These are phyloP conservation scores for Trichoderma breve DNA, from an alignment of 2,329 filamentous ascomycete species.

Conservation along the genomic window DNA sequence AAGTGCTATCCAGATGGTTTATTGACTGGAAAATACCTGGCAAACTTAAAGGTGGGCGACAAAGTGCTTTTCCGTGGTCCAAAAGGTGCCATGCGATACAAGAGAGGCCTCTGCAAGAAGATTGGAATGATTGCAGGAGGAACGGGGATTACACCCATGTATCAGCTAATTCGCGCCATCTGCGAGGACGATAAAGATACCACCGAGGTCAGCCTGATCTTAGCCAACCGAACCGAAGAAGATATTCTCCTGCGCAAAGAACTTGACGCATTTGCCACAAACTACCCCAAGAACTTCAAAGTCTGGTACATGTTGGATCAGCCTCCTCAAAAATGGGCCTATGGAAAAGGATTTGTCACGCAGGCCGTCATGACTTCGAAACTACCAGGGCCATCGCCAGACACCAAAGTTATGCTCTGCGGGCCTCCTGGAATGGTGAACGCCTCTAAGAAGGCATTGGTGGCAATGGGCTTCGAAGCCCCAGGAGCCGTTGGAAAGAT, in stretches of 20 bases:
- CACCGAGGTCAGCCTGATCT: constrained; percentile 56
- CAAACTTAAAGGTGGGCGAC: constrained; percentile 47
- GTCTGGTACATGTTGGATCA: constrained; percentile 55
- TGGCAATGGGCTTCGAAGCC: constrained; percentile 49
- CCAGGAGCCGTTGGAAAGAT: constrained; percentile 51
- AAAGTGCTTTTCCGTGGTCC: constrained; percentile 53
- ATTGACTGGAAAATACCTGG: constrained; percentile 49
- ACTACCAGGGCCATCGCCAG: constrained; percentile 45
- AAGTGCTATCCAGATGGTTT: constrained; percentile 50
- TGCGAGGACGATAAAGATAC: constrained; percentile 59
- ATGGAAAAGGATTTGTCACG: constrained; percentile 50
- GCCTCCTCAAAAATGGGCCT: constrained; percentile 46
- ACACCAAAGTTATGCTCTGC: constrained; percentile 57
- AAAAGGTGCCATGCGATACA: constrained; percentile 56
- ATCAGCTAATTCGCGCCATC: constrained; percentile 60
- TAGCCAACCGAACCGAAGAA: constrained; percentile 56
- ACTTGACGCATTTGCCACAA: constrained; percentile 41
- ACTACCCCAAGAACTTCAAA: constrained; percentile 52
- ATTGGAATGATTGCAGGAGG: constrained; percentile 34
- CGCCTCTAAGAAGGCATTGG: constrained; percentile 51
- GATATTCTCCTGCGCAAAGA: constrained; percentile 59
- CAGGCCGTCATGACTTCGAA: constrained; percentile 47
- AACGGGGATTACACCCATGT: constrained; percentile 37
- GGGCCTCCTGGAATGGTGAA: constrained; percentile 61
- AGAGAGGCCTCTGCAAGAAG: constrained; percentile 36